Evolutionary conservation across 805 yeast species (phyloP), one percentile per base, ranked within the genome.

Genomic region (Lipomyces mesembrius): DNA sequence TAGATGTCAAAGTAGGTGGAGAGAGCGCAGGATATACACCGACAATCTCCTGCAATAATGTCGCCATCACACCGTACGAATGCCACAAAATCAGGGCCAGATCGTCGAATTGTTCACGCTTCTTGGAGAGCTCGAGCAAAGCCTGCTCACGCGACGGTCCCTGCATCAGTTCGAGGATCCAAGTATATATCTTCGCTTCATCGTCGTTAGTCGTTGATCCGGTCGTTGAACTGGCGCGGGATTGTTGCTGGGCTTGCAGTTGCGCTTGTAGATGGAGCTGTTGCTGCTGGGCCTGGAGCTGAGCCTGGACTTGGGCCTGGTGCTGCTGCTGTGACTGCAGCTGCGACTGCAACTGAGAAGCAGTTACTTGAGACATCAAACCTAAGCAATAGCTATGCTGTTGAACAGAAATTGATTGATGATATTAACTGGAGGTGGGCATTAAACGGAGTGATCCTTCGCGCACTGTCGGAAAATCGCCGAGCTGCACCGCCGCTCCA

Each of bases 121-220:
- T 93, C 76, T 95, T 91, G 9, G 98, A 98, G 57, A 94, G 82
- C 76, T 93, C 98, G 71, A 93, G 80, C 62, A 94, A 82, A 2
- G 99, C 98, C 74, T 94, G 91, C 74, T 95, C 99, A 74, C 96
- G 87, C 74, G 90, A 90, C 34, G 93, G 90, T 0, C 98, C 98
- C 67, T 92, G 88, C 51, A 92, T 92, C 61, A 94, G 82, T 77
- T 95, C 97, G 32, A 89, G 84, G 57, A 95, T 90, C 97, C 97
- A 92, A 67, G 88, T 88, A 77, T 88, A 91, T 6, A 94, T 68
- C 61, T 68, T 68, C 17, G 67, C 59, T 49, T 68, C 71, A 34
- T 68, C 71, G 14, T 68, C 71, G 17, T 20, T 35, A 20, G 39
- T 39, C 34, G 61, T 35, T 17, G 64, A 37, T 12, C 58, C 27